Evolutionary conservation across 441 rosid genomes (phyloP).

Genomic region (Melastoma candidum): DNA sequence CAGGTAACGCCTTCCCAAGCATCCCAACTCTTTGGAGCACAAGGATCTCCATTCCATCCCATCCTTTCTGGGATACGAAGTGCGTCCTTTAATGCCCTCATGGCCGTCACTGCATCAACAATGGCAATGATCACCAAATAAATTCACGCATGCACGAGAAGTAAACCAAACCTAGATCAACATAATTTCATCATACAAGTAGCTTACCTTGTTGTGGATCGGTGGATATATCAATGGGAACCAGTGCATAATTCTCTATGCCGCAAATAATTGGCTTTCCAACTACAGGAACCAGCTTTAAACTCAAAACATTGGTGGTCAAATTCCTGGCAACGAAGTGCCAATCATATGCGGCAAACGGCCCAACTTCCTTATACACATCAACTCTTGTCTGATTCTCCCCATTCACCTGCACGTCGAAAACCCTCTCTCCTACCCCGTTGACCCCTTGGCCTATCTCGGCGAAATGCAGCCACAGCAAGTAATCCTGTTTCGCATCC

Average conservation of each 20-base stretch:
- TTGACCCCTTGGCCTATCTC: conserved; percentile 72
- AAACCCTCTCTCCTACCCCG: conserved; percentile 59
- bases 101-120: conserved; percentile 43
- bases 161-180: no score
- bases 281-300: conserved; percentile 43
- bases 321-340: conserved; percentile 53
- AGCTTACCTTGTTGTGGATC: conserved; percentile 67
- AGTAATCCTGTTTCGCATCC: conserved; percentile 84
- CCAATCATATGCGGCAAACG: conserved; percentile 51
- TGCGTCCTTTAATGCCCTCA: conserved; percentile 87
- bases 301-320: conserved; percentile 41
- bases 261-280: conserved; percentile 76
- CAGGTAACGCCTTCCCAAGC: conserved; percentile 16
- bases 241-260: conserved; percentile 83
- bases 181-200: no score
- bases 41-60: conserved; percentile 13
- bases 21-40: conserved; percentile 13
- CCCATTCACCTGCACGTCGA: conserved; percentile 64
- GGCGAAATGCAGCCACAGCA: conserved; percentile 92
- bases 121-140: not conserved
- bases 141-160: not conserved
- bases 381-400: conserved; percentile 62
- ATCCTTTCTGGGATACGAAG: conserved; percentile 16
- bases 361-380: conserved; percentile 52
- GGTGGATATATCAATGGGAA: conserved; percentile 75